Percentiles rank a stretch among this genome's conserved stretches.
These are phyloP conservation scores for Debaryomyces prosopidis DNA, from an alignment of 805 yeast genomes.

Conservation along the genomic window DNA sequence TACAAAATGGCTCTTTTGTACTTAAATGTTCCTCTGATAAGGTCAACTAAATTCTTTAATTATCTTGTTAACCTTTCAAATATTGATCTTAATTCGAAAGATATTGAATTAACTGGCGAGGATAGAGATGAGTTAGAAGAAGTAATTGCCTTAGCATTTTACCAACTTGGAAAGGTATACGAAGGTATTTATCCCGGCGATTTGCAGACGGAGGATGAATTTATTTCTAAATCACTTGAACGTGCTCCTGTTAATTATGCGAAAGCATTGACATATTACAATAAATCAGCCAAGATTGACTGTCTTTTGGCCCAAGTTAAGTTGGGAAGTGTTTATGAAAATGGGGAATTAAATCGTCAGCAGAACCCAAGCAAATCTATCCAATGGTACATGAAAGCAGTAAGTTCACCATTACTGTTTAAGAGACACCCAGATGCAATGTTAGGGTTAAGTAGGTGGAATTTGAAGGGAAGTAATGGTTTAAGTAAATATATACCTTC, in stretches of 20 bases:
- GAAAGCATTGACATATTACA: conserved; percentile 41
- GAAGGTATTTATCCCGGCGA: conserved; percentile 49
- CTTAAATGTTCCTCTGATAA: conserved; percentile 31
- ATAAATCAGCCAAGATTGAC: conserved; percentile 41
- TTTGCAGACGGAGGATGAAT: conserved; percentile 34
- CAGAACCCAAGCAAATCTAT: conserved; percentile 41
- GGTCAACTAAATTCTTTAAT: conserved; percentile 36
- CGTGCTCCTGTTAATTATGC: conserved; percentile 44
- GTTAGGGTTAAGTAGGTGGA: conserved; percentile 46
- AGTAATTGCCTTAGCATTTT: conserved; percentile 41
- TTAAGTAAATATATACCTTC: conserved; percentile 35
- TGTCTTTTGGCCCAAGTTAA: conserved; percentile 42
- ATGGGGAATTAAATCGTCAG: conserved; percentile 42
- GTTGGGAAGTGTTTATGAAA: conserved; percentile 43
- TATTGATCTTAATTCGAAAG: conserved; percentile 33
- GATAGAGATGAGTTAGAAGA: conserved; percentile 43
- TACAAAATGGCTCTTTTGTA: conserved; percentile 39
- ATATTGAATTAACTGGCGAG: conserved; percentile 34
- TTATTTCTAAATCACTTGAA: conserved; percentile 32
- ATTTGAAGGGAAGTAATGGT: conserved; percentile 34
- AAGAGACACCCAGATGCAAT: conserved; percentile 46
- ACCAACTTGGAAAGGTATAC: conserved; percentile 42
- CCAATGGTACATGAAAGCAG: conserved; percentile 46
- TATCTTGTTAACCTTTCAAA: conserved; percentile 38
- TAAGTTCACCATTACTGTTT: conserved; percentile 38